Conservation (phyloP, 352 stramenopile species). For the Aphanomyces astaci region DNA sequence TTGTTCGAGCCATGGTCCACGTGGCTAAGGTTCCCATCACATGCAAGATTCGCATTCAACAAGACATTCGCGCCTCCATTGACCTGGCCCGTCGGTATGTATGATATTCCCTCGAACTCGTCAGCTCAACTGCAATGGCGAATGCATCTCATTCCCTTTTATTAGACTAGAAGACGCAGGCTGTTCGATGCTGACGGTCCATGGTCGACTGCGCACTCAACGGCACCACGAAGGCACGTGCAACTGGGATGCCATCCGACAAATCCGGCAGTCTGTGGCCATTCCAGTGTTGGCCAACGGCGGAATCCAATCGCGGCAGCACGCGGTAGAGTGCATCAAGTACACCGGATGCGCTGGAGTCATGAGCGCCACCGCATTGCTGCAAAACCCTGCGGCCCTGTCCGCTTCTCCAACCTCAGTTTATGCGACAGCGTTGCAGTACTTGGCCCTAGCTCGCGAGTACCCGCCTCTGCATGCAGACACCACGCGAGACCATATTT, state of each 20-base stretch:
- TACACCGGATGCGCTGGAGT: slow-evolving; percentile 19
- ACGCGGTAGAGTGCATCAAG: slow-evolving; percentile 17
- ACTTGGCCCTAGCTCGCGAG: slow-evolving; percentile 1
- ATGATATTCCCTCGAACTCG: not conserved
- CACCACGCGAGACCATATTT: slow-evolving; percentile 11
- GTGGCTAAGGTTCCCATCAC: slow-evolving; percentile 7
- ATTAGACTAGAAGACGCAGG: slow-evolving; percentile 23
- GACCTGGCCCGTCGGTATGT: slow-evolving; percentile 1
- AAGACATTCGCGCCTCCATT: not conserved
- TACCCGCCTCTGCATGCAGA: not conserved
- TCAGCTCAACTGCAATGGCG: not conserved
- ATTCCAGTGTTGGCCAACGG: slow-evolving; percentile 30
- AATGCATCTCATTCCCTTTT: not conserved
- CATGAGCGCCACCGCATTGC: slow-evolving; percentile 23
- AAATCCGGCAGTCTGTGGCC: not conserved
- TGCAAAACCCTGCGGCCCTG: slow-evolving; percentile 22
- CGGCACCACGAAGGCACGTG: slow-evolving; percentile 23
- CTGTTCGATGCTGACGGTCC: slow-evolving; percentile 25
- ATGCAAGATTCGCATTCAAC: slow-evolving; percentile 21
- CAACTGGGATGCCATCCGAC: slow-evolving; percentile 23
- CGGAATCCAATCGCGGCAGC: slow-evolving; percentile 13
- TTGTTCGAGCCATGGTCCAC: slow-evolving; percentile 18
- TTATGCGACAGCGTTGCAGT: not conserved
- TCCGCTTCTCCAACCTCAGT: not conserved
- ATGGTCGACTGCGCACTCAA: slow-evolving; percentile 24